These are phyloP conservation scores for Leccinum insolens DNA, from an alignment of 1,284 basidiomycete species.

Conservation along the genomic window DNA sequence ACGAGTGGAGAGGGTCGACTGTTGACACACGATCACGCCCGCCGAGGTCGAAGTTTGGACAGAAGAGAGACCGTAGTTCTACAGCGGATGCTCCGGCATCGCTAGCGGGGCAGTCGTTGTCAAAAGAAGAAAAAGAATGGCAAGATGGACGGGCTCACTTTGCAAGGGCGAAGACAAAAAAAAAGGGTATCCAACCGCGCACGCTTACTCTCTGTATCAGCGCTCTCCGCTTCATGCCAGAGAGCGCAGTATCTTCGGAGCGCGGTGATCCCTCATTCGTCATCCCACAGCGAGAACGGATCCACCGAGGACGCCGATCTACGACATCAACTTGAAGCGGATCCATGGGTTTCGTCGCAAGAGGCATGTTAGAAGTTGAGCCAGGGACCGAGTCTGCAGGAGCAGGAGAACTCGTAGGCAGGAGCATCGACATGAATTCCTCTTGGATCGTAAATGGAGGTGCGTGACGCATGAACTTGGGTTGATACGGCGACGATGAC, in stretches of 20 bases:
- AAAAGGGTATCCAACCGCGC: conserved; percentile 67
- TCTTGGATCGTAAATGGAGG: conserved; percentile 77
- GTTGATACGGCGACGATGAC: conserved; percentile 71
- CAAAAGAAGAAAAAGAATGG: neutral
- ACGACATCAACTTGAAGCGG: conserved; percentile 54
- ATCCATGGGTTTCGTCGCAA: conserved; percentile 34
- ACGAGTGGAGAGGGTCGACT: conserved; percentile 63
- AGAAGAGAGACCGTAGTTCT: conserved; percentile 69
- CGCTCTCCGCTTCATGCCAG: conserved; percentile 64
- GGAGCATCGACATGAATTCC: conserved; percentile 52
- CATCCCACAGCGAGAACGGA: conserved; percentile 54
- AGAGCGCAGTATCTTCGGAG: conserved; percentile 52
- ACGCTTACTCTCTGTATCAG: conserved; percentile 67
- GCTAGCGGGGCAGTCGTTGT: conserved; percentile 43
- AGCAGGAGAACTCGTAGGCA: conserved; percentile 30
- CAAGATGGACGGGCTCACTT: conserved; percentile 48
- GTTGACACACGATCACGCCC: conserved; percentile 63
- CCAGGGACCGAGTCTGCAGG: neutral
- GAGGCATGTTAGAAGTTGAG: conserved; percentile 18
- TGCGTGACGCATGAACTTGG: conserved; percentile 59
- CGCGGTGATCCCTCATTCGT: conserved; percentile 61
- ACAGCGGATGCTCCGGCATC: conserved; percentile 73
- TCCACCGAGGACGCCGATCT: conserved; percentile 52
- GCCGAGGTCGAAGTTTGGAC: conserved; percentile 61
- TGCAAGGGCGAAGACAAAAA: conserved; percentile 70